A percentile compares a stretch with the other conserved stretches of the same genome.
phyloP scores from a whole-genome alignment of 148 eudicot genomes.

The Oxyria digyna region DNA sequence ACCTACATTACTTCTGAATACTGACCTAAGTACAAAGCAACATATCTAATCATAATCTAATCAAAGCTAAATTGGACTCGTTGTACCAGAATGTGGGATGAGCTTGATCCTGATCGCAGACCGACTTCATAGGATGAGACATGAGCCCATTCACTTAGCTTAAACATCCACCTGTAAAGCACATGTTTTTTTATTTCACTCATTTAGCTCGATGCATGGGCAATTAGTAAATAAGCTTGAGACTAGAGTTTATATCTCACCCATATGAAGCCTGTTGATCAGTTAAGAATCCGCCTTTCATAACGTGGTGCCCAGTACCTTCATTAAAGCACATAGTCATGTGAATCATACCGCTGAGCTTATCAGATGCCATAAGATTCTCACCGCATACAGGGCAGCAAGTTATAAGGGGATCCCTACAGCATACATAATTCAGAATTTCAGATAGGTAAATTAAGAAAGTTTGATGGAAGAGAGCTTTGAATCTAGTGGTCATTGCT shows the following conservation, averaged over 20 bases:
- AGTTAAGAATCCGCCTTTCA: conserved; percentile 96
- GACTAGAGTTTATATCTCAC: conserved; percentile 27
- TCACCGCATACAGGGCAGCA: conserved; percentile 96
- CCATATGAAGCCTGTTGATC: conserved; percentile 89
- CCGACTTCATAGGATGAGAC: conserved; percentile 75
- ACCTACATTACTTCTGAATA: background rate
- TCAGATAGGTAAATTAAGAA: background rate
- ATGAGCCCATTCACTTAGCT: conserved; percentile 92
- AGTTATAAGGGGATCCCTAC: conserved; percentile 80
- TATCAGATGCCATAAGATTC: conserved; percentile 51
- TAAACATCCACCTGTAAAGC: conserved; percentile 71
- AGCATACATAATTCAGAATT: conserved; percentile 3
- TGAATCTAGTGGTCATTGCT: background rate
- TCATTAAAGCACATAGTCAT: conserved; percentile 92
- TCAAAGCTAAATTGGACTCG: background rate
- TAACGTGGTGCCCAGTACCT: conserved; percentile 80
- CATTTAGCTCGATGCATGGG: background rate
- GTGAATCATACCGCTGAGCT: conserved; percentile 62
- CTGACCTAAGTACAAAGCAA: background rate
- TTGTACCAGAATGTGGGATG: conserved; percentile 76
- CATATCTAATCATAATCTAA: background rate
- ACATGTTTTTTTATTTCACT: background rate
- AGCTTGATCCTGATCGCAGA: conserved; percentile 62
- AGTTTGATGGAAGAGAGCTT: background rate
- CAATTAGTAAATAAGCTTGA: background rate